phyloP scores from a whole-genome alignment of 495 filamentous ascomycete genomes.

The Haplographium delicatum region DNA sequence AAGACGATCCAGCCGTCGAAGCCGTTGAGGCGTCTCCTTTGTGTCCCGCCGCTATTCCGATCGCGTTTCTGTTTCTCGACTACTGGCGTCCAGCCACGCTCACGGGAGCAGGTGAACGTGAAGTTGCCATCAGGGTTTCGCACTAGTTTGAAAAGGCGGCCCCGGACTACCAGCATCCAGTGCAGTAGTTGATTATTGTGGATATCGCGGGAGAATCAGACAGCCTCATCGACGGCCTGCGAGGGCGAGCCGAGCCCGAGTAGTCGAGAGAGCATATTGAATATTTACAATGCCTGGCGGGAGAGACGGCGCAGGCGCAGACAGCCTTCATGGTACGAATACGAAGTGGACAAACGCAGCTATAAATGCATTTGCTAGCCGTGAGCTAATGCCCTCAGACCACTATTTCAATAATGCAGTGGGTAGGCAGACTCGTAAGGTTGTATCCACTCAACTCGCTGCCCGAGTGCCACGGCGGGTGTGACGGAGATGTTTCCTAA shows the following conservation, averaged over 20 bases:
- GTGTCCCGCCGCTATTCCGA: not conserved
- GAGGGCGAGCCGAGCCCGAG: not conserved
- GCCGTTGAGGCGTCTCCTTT: not conserved
- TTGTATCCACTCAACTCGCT: not conserved
- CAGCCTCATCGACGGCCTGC: slow-evolving; percentile 1
- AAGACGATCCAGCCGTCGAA: not conserved
- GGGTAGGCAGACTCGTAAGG: not conserved
- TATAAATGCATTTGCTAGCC: not conserved
- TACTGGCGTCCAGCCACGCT: not conserved
- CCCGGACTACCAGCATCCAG: slow-evolving; percentile 1
- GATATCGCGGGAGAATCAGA: slow-evolving; percentile 3
- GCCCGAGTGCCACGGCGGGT: no score
- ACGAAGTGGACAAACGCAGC: not conserved
- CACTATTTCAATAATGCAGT: not conserved
- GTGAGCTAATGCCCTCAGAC: not conserved
- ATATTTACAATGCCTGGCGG: not conserved
- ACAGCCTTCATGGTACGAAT: not conserved
- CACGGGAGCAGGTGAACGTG: not conserved
- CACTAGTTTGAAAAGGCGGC: not conserved
- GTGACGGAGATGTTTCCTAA: not conserved
- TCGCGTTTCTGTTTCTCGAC: not conserved
- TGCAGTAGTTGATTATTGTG: not conserved
- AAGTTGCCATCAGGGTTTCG: not conserved
- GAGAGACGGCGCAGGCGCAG: not conserved
- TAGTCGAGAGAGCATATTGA: slow-evolving; percentile 1